A percentile compares a stretch with the other conserved stretches of the same genome.
These are phyloP conservation scores for Aspergillus caelatus DNA, from an alignment of 2,329 filamentous ascomycete genomes.

Conservation along the genomic window DNA sequence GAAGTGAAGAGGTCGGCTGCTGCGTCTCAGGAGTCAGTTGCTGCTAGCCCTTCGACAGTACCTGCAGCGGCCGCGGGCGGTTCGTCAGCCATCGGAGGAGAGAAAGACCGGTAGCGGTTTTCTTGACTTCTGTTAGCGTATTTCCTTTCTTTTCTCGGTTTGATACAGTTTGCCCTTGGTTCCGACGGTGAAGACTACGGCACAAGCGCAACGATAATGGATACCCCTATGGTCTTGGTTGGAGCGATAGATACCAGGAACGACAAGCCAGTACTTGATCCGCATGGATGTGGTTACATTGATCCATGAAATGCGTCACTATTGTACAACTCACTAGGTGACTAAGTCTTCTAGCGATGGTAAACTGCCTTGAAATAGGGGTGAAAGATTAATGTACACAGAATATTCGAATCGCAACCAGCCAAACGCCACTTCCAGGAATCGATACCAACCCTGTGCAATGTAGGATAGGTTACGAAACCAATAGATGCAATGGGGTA, in stretches of 20 bases:
- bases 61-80: constrained; percentile 17
- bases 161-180: background rate
- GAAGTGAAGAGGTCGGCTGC: constrained; percentile 18
- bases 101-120: constrained; percentile 19
- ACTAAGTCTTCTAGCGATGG: too few relatives aligned
- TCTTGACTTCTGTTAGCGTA: background rate
- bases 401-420: background rate
- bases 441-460: constrained; percentile 1
- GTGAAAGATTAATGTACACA: background rate
- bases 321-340: background rate
- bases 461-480: background rate
- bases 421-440: constrained; percentile 1
- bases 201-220: background rate
- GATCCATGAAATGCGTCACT: background rate
- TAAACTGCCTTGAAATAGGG: background rate
- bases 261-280: background rate
- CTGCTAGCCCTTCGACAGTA: constrained; percentile 9
- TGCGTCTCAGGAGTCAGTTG: constrained; percentile 4
- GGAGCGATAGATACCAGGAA: background rate
- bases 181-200: background rate
- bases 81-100: constrained; percentile 17
- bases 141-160: background rate
- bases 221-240: constrained; percentile 5
- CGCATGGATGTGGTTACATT: background rate
- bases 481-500: constrained; percentile 5